These are phyloP conservation scores for Saturnispora hagleri DNA, from an alignment of 805 yeast species.

Conservation along the genomic window DNA sequence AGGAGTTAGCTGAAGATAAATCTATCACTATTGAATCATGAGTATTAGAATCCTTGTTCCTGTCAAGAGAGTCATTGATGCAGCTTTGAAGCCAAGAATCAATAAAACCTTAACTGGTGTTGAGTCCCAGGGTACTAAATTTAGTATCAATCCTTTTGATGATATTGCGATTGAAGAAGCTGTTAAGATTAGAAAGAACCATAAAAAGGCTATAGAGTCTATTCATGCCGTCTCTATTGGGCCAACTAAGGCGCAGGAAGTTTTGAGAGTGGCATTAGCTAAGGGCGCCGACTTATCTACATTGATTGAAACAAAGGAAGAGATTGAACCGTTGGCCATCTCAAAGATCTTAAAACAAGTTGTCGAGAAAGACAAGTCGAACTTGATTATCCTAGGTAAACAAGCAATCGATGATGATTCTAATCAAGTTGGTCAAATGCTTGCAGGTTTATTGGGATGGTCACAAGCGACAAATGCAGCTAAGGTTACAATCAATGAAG, in stretches of 20 bases:
- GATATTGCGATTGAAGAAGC: constrained; percentile 98
- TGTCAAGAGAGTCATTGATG: constrained; percentile 89
- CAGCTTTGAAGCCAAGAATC: constrained; percentile 87
- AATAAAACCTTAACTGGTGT: constrained; percentile 78
- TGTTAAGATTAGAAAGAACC: constrained; percentile 56
- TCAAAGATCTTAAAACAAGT: constrained; percentile 76
- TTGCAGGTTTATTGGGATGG: constrained; percentile 90
- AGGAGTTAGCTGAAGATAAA: not conserved
- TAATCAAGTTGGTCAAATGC: constrained; percentile 93
- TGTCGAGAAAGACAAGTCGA: constrained; percentile 60
- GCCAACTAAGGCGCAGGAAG: constrained; percentile 76
- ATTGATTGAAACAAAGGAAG: constrained; percentile 59
- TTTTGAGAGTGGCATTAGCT: constrained; percentile 82
- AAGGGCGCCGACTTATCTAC: constrained; percentile 90
- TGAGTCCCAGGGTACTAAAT: constrained; percentile 84
- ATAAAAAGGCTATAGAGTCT: constrained; percentile 60
- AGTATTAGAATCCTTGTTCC: constrained; percentile 76
- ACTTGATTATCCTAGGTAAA: constrained; percentile 84
- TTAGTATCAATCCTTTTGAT: constrained; percentile 92
- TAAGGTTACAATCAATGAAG: constrained; percentile 53
- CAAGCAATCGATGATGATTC: constrained; percentile 96
- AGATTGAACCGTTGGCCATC: constrained; percentile 77
- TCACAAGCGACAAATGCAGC: constrained; percentile 96
- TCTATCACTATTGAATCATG: not conserved
- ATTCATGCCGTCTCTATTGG: constrained; percentile 93